These are phyloP conservation scores for Entophlyctis luteolus DNA, from an alignment of 192 early-diverging fungal species.

Conservation along the genomic window DNA sequence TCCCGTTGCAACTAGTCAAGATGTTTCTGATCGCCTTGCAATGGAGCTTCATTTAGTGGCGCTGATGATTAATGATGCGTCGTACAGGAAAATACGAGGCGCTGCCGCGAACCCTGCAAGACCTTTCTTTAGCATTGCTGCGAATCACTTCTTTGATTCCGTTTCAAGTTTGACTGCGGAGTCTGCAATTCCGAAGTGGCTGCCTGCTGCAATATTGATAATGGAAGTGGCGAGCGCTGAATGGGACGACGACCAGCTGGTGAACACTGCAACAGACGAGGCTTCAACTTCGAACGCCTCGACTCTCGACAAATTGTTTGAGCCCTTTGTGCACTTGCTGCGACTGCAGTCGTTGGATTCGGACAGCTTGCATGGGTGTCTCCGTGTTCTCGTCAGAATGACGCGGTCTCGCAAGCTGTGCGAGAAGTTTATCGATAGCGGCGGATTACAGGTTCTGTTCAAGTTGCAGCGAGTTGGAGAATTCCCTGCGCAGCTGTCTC, in stretches of 20 bases:
- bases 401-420: conserved; percentile 67
- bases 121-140: neutral
- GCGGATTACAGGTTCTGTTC: conserved; percentile 66
- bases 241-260: conserved; percentile 52
- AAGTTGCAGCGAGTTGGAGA: conserved; percentile 55
- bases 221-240: conserved; percentile 62
- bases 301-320: conserved; percentile 10
- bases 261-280: neutral
- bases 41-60: conserved; percentile 58
- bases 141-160: neutral
- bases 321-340: conserved; percentile 32
- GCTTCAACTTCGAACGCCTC: neutral
- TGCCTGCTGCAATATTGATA: conserved; percentile 42
- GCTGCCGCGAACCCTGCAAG: conserved; percentile 23
- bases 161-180: neutral
- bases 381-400: conserved; percentile 77
- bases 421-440: conserved; percentile 63
- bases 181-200: conserved; percentile 12
- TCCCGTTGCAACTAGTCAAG: neutral
- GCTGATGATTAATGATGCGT: conserved; percentile 54
- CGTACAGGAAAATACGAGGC: conserved; percentile 46
- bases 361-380: conserved; percentile 58
- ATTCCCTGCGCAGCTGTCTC: conserved; percentile 73
- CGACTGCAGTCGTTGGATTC: conserved; percentile 37
- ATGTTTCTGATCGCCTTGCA: conserved; percentile 32